A percentile compares a stretch with the other conserved stretches of the same genome.
Conservation (phyloP, 148 eudicot genomes). For the Rhododendron vialii region DNA sequence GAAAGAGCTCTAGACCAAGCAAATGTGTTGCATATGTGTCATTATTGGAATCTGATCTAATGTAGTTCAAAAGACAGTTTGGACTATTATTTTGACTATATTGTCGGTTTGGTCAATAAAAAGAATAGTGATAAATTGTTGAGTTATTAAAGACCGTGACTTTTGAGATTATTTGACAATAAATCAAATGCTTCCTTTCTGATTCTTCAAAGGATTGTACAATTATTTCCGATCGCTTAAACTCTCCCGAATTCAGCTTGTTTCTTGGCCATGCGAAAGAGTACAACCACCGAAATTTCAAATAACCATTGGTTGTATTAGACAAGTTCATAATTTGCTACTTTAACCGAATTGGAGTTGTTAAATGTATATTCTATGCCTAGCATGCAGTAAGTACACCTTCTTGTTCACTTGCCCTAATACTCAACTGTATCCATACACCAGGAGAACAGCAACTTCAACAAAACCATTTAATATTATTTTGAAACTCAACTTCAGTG, state of each 20-base stretch:
- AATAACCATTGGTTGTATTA: background rate
- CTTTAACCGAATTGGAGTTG: background rate
- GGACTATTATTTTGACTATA: background rate
- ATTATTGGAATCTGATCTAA: background rate
- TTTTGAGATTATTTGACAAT: background rate
- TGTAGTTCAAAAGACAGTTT: background rate
- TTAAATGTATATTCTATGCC: background rate
- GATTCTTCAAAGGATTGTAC: background rate
- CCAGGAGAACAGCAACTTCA: slow-evolving; percentile 61
- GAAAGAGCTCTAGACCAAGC: background rate
- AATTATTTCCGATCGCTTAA: background rate
- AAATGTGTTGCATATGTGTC: background rate
- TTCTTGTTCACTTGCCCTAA: background rate
- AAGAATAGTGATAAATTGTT: background rate
- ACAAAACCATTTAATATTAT: slow-evolving; percentile 60
- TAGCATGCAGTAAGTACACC: background rate
- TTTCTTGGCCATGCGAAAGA: background rate
- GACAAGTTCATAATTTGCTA: background rate
- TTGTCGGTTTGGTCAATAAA: background rate
- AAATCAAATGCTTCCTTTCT: background rate
- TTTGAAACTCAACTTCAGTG: slow-evolving; percentile 69
- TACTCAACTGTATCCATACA: background rate
- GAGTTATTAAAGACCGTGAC: background rate
- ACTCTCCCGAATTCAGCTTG: background rate
- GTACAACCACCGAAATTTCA: background rate